Evolutionary conservation across 768 basidiomycete species (phyloP).

Genomic region (Kwoniella pini): DNA sequence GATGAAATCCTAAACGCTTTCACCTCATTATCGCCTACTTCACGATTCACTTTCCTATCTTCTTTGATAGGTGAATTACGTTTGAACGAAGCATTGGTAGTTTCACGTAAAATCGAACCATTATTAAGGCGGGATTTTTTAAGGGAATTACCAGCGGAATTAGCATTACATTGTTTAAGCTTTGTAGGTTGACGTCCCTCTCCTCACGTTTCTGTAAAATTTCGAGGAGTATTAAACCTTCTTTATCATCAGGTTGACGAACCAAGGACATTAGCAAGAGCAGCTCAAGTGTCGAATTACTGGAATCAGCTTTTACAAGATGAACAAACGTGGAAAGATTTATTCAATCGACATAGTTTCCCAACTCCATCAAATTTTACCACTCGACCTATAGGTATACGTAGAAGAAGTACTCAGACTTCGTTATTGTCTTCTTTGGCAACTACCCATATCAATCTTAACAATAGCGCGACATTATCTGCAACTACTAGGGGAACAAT

Average conservation of each 20-base stretch:
- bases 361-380: slow-evolving; percentile 3
- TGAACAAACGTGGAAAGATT: slow-evolving; percentile 75
- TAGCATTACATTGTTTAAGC: slow-evolving; percentile 71
- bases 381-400: slow-evolving; percentile 5
- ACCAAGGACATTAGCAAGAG: slow-evolving; percentile 68
- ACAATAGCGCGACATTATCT: not conserved
- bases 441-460: not conserved
- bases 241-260: slow-evolving; percentile 61
- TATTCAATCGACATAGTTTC: slow-evolving; percentile 67
- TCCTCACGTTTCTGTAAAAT: no score
- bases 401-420: slow-evolving; percentile 6
- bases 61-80: slow-evolving; percentile 40
- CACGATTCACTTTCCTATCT: slow-evolving; percentile 42
- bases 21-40: slow-evolving; percentile 4
- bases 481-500: not conserved
- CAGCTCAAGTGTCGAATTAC: slow-evolving; percentile 67
- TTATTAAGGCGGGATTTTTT: slow-evolving; percentile 55
- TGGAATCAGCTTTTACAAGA: slow-evolving; percentile 74
- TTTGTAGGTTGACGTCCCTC: slow-evolving; percentile 60
- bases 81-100: slow-evolving; percentile 48
- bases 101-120: slow-evolving; percentile 50
- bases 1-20: slow-evolving; percentile 18
- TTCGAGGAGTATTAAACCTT: no score
- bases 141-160: slow-evolving; percentile 66
- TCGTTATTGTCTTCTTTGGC: not conserved